These are phyloP conservation scores for Micractinium sp. DNA, from an alignment of 139 green algal genomes.

Conservation along the genomic window DNA sequence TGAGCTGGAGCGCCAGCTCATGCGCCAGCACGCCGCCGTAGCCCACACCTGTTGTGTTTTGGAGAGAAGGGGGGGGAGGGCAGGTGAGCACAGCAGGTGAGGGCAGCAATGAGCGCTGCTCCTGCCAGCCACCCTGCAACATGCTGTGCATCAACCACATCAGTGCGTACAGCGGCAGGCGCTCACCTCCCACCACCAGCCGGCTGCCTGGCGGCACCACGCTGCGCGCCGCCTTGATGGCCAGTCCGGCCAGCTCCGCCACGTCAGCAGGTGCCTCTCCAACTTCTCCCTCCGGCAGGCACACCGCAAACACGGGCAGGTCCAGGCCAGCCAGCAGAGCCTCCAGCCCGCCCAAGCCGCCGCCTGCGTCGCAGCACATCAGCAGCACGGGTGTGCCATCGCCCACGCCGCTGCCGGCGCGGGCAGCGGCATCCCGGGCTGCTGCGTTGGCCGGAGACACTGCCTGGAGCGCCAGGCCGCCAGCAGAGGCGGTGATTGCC, in stretches of 20 bases:
- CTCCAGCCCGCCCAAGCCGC: conserved; percentile 47
- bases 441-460: conserved; percentile 29
- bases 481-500: background rate
- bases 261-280: conserved; percentile 38
- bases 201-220: conserved; percentile 7
- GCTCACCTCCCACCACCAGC: conserved; percentile 51
- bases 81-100: no score
- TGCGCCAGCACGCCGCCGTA: conserved; percentile 68
- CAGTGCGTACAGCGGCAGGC: background rate
- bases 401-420: background rate
- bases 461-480: background rate
- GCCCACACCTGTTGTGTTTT: conserved; percentile 48
- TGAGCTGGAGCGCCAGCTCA: conserved; percentile 73
- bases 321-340: conserved; percentile 31
- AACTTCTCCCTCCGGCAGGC: conserved; percentile 31
- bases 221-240: conserved; percentile 30
- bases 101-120: background rate
- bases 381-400: conserved; percentile 33
- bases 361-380: conserved; percentile 51
- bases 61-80: no score
- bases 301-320: conserved; percentile 42
- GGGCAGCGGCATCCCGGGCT: background rate
- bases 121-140: no score
- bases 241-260: conserved; percentile 48
- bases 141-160: no score